Percentiles rank a stretch among this genome's conserved stretches.
These are phyloP conservation scores for Lumnitzera racemosa DNA, from an alignment of 345 rosid genomes.

Conservation along the genomic window DNA sequence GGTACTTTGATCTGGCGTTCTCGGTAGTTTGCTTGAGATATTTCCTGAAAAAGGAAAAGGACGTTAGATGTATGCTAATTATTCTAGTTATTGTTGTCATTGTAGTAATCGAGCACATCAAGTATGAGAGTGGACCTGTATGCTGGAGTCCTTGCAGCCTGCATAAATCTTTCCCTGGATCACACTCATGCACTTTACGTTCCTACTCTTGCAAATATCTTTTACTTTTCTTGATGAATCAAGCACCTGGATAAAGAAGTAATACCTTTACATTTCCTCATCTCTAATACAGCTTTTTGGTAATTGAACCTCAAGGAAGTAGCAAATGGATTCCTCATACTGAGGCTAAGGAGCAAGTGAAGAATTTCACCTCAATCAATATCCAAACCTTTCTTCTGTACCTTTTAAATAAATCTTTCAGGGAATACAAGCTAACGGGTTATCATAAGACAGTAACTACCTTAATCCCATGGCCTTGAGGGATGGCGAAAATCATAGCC, in stretches of 20 bases:
- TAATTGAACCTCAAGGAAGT: not conserved
- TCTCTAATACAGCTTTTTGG: not conserved
- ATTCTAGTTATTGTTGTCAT: not conserved
- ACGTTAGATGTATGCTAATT: not conserved
- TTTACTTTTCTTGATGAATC: constrained; percentile 54
- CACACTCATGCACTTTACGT: constrained; percentile 51
- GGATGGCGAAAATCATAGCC: constrained; percentile 36
- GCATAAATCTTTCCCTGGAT: constrained; percentile 62
- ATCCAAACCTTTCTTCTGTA: no score
- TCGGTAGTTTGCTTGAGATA: constrained; percentile 33
- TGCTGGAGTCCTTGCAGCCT: constrained; percentile 84
- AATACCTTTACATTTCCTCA: not conserved
- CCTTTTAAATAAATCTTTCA: no score
- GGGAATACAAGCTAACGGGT: no score
- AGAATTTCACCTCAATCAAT: no score
- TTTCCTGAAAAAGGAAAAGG: constrained; percentile 39
- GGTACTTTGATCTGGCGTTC: constrained; percentile 73
- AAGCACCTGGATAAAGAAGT: constrained; percentile 38
- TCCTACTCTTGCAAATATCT: constrained; percentile 48
- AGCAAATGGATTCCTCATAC: no score
- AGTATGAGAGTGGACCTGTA: constrained; percentile 44
- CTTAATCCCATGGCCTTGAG: constrained; percentile 59
- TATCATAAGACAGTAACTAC: constrained; percentile 17
- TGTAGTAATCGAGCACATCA: not conserved
- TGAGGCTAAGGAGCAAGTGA: no score